These are phyloP conservation scores for Lichtheimia corymbifera DNA, from an alignment of 371 early-diverging fungal species.

Conservation along the genomic window DNA sequence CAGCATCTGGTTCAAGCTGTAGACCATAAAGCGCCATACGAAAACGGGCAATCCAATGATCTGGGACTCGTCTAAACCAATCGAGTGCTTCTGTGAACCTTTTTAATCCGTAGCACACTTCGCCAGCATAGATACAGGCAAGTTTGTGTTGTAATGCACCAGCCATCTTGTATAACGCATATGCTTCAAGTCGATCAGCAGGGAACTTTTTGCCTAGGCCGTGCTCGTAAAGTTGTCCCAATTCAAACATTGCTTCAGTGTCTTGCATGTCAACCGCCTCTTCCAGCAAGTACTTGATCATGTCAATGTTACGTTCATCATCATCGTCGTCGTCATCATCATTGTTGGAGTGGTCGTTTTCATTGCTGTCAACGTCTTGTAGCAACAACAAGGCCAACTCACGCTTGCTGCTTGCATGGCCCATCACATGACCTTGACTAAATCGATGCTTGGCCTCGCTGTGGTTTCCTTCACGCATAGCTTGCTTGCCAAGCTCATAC, in stretches of 20 bases:
- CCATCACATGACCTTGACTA: slow-evolving; percentile 13
- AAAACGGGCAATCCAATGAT: slow-evolving; percentile 15
- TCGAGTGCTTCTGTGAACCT: background rate
- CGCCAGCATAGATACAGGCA: slow-evolving; percentile 19
- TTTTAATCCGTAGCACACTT: slow-evolving; percentile 7
- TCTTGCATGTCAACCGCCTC: slow-evolving; percentile 21
- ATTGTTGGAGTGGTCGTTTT: background rate
- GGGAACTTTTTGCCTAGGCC: slow-evolving; percentile 6
- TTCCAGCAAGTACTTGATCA: slow-evolving; percentile 13
- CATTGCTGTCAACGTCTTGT: slow-evolving; percentile 1
- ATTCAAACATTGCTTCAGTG: slow-evolving; percentile 16
- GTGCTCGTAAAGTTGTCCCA: slow-evolving; percentile 16
- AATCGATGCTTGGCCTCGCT: slow-evolving; percentile 16
- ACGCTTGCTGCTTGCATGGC: slow-evolving; percentile 25
- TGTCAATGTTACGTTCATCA: background rate
- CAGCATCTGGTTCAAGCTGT: background rate
- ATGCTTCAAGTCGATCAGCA: slow-evolving; percentile 6
- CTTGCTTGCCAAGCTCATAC: slow-evolving; percentile 22
- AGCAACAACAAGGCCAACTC: slow-evolving; percentile 20
- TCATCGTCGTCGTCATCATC: slow-evolving; percentile 1
- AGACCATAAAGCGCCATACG: slow-evolving; percentile 1
- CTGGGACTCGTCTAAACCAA: slow-evolving; percentile 10
- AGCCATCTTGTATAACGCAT: slow-evolving; percentile 16
- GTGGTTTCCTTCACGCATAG: slow-evolving; percentile 11
- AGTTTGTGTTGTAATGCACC: slow-evolving; percentile 9